These are phyloP conservation scores for Parietaria judaica DNA, from an alignment of 306 rosid genomes.

Conservation along the genomic window DNA sequence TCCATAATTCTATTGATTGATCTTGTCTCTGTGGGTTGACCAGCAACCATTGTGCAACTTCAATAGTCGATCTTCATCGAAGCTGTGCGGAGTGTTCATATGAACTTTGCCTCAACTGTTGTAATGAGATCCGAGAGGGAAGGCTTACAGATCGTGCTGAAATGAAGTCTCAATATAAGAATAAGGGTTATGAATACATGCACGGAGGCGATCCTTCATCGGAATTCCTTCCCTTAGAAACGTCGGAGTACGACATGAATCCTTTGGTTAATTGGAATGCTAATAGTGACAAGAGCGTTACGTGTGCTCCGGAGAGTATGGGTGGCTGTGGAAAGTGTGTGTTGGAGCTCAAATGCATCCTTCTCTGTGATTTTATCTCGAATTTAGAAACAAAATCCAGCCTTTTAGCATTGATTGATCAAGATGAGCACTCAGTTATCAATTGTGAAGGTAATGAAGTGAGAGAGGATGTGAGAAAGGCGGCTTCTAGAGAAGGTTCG, in stretches of 20 bases:
- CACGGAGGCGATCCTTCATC: conserved; percentile 63
- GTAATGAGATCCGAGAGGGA: conserved; percentile 59
- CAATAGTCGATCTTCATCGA: conserved; percentile 67
- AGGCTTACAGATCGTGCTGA: conserved; percentile 34
- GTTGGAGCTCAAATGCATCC: conserved; percentile 53
- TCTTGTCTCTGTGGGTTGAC: conserved; percentile 23
- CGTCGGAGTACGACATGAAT: conserved; percentile 24
- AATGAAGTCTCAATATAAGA: conserved; percentile 46
- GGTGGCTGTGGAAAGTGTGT: conserved; percentile 58
- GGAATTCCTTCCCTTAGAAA: conserved; percentile 20
- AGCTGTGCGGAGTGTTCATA: conserved; percentile 63
- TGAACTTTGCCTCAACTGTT: conserved; percentile 69
- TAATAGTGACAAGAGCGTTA: conserved; percentile 38
- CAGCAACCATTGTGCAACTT: conserved; percentile 80
- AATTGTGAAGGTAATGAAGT: conserved; percentile 20
- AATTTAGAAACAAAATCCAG: conserved; percentile 44
- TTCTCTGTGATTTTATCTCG: conserved; percentile 56
- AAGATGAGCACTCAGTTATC: conserved; percentile 15
- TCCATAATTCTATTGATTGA: conserved; percentile 5
- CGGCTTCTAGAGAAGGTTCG: conserved; percentile 40
- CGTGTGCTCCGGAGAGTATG: conserved; percentile 50
- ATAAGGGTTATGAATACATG: conserved; percentile 64
- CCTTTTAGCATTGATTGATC: conserved; percentile 16
- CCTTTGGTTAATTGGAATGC: conserved; percentile 37
- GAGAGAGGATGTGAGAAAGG: conserved; percentile 29